Evolutionary conservation across 495 filamentous ascomycete genomes (phyloP).

Genomic region (Aspergillus indologenus): DNA sequence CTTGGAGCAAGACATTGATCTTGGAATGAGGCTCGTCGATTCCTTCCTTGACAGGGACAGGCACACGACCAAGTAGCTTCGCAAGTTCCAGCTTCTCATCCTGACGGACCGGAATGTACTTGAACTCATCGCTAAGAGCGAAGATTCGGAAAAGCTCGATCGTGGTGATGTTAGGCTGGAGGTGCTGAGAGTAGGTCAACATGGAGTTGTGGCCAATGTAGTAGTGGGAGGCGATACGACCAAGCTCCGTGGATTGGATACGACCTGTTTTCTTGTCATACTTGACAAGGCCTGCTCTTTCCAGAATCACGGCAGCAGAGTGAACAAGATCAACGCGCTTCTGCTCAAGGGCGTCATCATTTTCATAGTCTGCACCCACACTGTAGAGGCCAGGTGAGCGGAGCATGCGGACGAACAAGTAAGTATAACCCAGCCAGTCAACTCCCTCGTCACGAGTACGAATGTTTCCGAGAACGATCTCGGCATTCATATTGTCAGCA

Average conservation of each 20-base stretch:
- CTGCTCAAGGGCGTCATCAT: constrained; percentile 88
- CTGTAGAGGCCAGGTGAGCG: constrained; percentile 94
- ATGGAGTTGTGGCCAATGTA: constrained; percentile 97
- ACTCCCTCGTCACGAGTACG: constrained; percentile 90
- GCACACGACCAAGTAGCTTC: constrained; percentile 84
- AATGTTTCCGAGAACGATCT: constrained; percentile 94
- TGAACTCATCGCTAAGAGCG: constrained; percentile 95
- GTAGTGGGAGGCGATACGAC: constrained; percentile 94
- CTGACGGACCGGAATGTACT: constrained; percentile 96
- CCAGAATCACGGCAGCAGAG: constrained; percentile 83
- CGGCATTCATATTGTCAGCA: constrained; percentile 95
- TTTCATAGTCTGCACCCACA: constrained; percentile 91
- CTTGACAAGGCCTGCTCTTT: constrained; percentile 83
- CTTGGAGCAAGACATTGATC: constrained; percentile 98
- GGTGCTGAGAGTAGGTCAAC: constrained; percentile 91
- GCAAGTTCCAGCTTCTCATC: constrained; percentile 96
- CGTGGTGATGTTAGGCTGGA: constrained; percentile 85
- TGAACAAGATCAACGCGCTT: constrained; percentile 96
- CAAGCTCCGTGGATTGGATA: constrained; percentile 88
- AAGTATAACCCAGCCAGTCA: constrained; percentile 98
- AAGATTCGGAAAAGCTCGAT: constrained; percentile 99
- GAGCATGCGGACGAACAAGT: constrained; percentile 97
- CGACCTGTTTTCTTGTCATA: constrained; percentile 94
- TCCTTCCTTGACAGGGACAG: constrained; percentile 94
- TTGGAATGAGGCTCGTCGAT: constrained; percentile 97